Evolutionary conservation across 805 yeast species (phyloP).

Genomic region (Yarrowia bubula): DNA sequence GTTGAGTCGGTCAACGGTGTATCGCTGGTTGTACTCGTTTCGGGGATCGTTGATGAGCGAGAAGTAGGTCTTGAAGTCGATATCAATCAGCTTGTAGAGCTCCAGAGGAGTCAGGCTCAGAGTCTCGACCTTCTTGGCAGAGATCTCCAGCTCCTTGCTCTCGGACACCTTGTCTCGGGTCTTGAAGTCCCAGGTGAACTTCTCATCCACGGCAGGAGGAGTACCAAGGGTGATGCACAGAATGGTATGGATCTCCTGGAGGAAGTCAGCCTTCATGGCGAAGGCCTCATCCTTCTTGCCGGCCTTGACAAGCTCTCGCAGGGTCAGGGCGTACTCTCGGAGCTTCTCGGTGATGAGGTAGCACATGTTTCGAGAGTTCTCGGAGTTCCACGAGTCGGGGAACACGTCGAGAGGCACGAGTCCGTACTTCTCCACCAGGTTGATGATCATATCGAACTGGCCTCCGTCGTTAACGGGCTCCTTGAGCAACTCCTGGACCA

Average conservation of each 20-base stretch:
- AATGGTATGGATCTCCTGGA: slow-evolving; percentile 62
- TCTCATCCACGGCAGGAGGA: slow-evolving; percentile 71
- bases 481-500: slow-evolving; percentile 60
- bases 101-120: slow-evolving; percentile 52
- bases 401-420: slow-evolving; percentile 69
- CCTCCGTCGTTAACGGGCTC: slow-evolving; percentile 84
- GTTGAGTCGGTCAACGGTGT: slow-evolving; percentile 71
- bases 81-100: slow-evolving; percentile 54
- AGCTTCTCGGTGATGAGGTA: slow-evolving; percentile 63
- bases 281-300: slow-evolving; percentile 41
- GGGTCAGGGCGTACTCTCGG: slow-evolving; percentile 71
- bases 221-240: slow-evolving; percentile 69
- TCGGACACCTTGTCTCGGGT: slow-evolving; percentile 58
- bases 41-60: slow-evolving; percentile 83
- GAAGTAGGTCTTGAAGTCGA: slow-evolving; percentile 52
- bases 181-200: slow-evolving; percentile 69
- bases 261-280: slow-evolving; percentile 47
- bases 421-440: slow-evolving; percentile 77
- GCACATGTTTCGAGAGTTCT: slow-evolving; percentile 54
- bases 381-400: slow-evolving; percentile 65
- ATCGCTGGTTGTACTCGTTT: slow-evolving; percentile 60
- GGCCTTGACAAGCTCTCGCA: slow-evolving; percentile 53
- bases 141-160: slow-evolving; percentile 36
- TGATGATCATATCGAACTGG: slow-evolving; percentile 80
- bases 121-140: slow-evolving; percentile 44